phyloP scores from a whole-genome alignment of 768 basidiomycete species.

The Leccinellum albellum region DNA sequence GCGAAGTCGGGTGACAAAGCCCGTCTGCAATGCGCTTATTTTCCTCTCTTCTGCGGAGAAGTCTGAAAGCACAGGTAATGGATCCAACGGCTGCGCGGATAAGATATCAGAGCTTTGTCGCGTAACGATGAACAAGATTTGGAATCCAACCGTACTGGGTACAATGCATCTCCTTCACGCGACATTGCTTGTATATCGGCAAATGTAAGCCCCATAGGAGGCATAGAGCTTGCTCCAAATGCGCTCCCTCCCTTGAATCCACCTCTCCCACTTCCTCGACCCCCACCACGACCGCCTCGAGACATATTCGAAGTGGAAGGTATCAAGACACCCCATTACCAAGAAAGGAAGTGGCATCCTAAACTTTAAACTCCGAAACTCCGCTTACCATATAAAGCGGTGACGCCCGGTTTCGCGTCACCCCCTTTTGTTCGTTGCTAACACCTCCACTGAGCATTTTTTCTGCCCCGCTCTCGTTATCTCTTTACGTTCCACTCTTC shows the following conservation, averaged over 20 bases:
- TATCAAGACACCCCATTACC: constrained; percentile 3
- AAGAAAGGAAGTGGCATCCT: neutral
- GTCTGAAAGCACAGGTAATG: constrained; percentile 65
- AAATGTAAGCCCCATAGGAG: constrained; percentile 79
- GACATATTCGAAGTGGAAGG: constrained; percentile 41
- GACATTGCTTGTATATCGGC: constrained; percentile 76
- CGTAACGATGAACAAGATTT: constrained; percentile 15
- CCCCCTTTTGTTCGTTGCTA: constrained; percentile 29
- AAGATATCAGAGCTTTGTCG: constrained; percentile 18
- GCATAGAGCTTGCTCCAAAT: constrained; percentile 38
- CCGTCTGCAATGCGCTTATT: constrained; percentile 63
- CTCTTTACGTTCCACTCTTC: neutral
- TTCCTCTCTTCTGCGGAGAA: constrained; percentile 61
- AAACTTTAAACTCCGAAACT: constrained; percentile 24
- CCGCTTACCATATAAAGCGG: constrained; percentile 23
- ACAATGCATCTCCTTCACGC: constrained; percentile 71
- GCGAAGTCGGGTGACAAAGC: constrained; percentile 60
- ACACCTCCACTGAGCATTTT: constrained; percentile 7
- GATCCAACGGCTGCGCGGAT: constrained; percentile 51
- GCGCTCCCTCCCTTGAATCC: constrained; percentile 49
- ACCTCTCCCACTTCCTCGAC: constrained; percentile 57
- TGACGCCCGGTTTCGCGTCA: constrained; percentile 13
- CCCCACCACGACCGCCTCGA: constrained; percentile 45
- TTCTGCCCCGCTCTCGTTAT: neutral
- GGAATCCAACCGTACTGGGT: constrained; percentile 59